A percentile compares a stretch with the other conserved stretches of the same genome.
These are phyloP conservation scores for Suhomyces atakaporum DNA, from an alignment of 1,139 yeast species.

Conservation along the genomic window DNA sequence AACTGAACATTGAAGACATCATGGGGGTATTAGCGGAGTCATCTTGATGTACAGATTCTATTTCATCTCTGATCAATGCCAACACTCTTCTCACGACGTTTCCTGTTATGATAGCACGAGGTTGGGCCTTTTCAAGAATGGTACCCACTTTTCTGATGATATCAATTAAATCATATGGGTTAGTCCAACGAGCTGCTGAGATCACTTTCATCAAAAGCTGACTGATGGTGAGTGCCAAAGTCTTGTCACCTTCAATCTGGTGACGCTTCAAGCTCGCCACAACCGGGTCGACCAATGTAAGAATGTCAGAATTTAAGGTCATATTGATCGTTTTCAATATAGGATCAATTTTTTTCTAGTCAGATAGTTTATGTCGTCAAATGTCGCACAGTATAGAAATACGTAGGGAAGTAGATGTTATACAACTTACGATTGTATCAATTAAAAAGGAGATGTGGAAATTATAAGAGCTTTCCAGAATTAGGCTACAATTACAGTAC, in stretches of 20 bases:
- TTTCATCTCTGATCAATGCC: conserved; percentile 85
- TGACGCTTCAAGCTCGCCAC: conserved; percentile 61
- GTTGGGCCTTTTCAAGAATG: conserved; percentile 62
- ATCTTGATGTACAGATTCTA: conserved; percentile 52
- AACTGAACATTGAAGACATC: conserved; percentile 86
- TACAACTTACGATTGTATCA: too few relatives aligned
- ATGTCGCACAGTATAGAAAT: background rate
- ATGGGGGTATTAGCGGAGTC: conserved; percentile 49
- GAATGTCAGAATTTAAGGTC: conserved; percentile 37
- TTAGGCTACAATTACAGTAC: too few relatives aligned
- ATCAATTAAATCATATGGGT: conserved; percentile 67
- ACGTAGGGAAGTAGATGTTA: too few relatives aligned
- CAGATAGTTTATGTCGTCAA: background rate
- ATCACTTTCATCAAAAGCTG: conserved; percentile 85
- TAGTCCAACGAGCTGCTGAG: conserved; percentile 86
- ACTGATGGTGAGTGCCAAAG: conserved; percentile 83
- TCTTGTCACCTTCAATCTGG: conserved; percentile 70
- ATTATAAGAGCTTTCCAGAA: too few relatives aligned
- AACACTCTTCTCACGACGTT: conserved; percentile 88
- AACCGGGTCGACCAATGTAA: conserved; percentile 41
- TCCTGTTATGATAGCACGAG: conserved; percentile 83
- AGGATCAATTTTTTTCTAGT: conserved; percentile 1
- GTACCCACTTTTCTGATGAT: conserved; percentile 69
- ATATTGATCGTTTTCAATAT: conserved; percentile 2
- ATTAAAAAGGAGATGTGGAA: too few relatives aligned